These are phyloP conservation scores for Xylariaceae sp. DNA, from an alignment of 2,329 filamentous ascomycete species.

Conservation along the genomic window DNA sequence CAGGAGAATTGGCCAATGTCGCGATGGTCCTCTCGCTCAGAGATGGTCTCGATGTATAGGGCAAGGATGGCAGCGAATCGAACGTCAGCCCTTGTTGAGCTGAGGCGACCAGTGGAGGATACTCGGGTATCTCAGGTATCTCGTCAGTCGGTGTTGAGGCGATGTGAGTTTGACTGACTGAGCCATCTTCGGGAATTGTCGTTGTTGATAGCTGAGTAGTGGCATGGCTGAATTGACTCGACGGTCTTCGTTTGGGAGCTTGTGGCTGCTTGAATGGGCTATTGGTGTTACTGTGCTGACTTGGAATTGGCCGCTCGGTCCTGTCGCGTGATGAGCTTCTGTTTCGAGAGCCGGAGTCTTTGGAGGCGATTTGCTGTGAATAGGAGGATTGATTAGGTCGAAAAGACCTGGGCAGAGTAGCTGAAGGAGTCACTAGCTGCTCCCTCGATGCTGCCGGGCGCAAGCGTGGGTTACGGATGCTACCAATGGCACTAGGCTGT, in stretches of 20 bases:
- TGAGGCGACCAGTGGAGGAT: slow-evolving; percentile 22
- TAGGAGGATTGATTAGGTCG: slow-evolving; percentile 16
- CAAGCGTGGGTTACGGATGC: slow-evolving; percentile 23
- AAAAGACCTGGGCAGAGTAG: slow-evolving; percentile 23
- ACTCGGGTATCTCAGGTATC: slow-evolving; percentile 19
- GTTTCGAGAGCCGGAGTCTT: slow-evolving; percentile 17
- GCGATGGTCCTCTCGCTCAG: slow-evolving; percentile 84
- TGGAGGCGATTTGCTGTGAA: slow-evolving; percentile 20
- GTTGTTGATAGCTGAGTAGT: slow-evolving; percentile 13
- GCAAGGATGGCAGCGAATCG: slow-evolving; percentile 20
- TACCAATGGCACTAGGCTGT: slow-evolving; percentile 15
- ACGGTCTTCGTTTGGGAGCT: slow-evolving; percentile 23
- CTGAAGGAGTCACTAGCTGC: slow-evolving; percentile 21
- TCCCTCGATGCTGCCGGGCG: slow-evolving; percentile 28
- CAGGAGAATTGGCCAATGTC: slow-evolving; percentile 76
- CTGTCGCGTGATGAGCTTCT: slow-evolving; percentile 22
- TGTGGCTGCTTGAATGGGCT: slow-evolving; percentile 22
- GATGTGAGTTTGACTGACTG: neutral
- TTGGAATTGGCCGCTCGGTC: slow-evolving; percentile 13
- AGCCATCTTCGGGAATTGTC: slow-evolving; percentile 8
- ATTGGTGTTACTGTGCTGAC: slow-evolving; percentile 16
- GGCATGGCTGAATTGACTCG: slow-evolving; percentile 20
- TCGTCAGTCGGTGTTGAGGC: slow-evolving; percentile 5
- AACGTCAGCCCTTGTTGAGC: slow-evolving; percentile 24
- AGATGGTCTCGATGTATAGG: slow-evolving; percentile 46